These are phyloP conservation scores for Entomortierella chlamydospora DNA, from an alignment of 192 early-diverging fungal genomes.

Conservation along the genomic window DNA sequence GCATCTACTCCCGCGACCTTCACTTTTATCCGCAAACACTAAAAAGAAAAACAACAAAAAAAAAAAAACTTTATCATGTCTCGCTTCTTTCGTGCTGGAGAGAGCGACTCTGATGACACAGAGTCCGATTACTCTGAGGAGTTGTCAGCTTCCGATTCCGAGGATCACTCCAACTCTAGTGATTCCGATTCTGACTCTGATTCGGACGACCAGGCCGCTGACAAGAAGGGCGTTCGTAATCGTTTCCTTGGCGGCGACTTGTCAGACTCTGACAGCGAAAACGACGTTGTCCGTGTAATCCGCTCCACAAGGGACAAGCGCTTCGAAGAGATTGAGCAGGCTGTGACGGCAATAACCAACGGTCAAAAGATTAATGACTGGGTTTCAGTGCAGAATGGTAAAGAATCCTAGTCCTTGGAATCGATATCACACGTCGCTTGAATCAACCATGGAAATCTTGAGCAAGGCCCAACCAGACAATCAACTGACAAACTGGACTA, in stretches of 20 bases:
- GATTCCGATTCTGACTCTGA: background rate
- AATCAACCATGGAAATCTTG: too few relatives aligned
- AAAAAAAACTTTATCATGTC: constrained; percentile 68
- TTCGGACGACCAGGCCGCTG: constrained; percentile 60
- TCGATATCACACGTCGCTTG: too few relatives aligned
- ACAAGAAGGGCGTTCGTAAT: constrained; percentile 30
- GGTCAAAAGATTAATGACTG: constrained; percentile 90
- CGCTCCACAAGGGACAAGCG: constrained; percentile 89
- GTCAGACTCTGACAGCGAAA: constrained; percentile 72
- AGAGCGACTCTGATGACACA: constrained; percentile 75
- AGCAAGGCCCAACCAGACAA: too few relatives aligned
- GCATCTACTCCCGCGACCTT: background rate
- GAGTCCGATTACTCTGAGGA: constrained; percentile 68
- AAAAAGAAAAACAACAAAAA: background rate
- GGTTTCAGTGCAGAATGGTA: constrained; percentile 82
- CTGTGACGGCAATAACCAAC: constrained; percentile 74
- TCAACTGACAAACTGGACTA: too few relatives aligned
- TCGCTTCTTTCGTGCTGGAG: constrained; percentile 86
- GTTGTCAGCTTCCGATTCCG: constrained; percentile 55
- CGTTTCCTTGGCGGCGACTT: constrained; percentile 29
- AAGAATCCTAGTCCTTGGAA: background rate
- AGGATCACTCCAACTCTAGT: constrained; percentile 55
- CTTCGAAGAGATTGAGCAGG: constrained; percentile 80
- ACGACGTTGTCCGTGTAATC: constrained; percentile 78
- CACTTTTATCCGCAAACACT: background rate